Conservation (phyloP, 225 moss, liverwort and hornwort genomes). For the Pseudoscleropodium purum region DNA sequence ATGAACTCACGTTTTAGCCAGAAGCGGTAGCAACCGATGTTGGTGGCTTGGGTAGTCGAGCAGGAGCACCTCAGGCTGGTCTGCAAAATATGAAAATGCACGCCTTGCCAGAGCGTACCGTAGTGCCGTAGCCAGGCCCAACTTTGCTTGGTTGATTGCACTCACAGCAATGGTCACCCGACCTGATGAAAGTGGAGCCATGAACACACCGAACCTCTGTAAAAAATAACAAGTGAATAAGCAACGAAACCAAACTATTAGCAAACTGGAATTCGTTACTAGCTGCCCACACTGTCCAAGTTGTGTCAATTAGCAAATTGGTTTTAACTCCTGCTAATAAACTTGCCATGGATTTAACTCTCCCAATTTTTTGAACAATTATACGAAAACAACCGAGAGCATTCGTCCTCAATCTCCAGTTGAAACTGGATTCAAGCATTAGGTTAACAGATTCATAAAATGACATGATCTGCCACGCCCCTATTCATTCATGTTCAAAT, state of each 20-base stretch:
- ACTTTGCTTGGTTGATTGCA: conserved; percentile 65
- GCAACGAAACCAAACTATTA: not conserved
- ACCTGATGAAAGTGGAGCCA: conserved; percentile 86
- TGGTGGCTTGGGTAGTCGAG: conserved; percentile 94
- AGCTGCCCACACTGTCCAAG: not conserved
- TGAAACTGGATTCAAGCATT: not conserved
- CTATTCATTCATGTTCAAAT: not conserved
- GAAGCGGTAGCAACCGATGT: conserved; percentile 74
- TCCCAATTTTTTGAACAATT: not conserved
- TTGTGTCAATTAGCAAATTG: not conserved
- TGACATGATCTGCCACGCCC: conserved; percentile 15
- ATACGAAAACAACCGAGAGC: not conserved
- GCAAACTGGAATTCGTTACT: no score
- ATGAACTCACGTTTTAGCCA: conserved; percentile 70
- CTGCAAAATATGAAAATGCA: conserved; percentile 44
- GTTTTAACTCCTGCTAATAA: not conserved
- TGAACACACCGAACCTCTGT: conserved; percentile 81
- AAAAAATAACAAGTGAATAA: not conserved
- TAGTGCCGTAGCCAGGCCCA: conserved; percentile 71
- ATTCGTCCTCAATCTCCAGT: not conserved
- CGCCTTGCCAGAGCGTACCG: conserved; percentile 77
- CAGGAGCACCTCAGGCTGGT: conserved; percentile 68
- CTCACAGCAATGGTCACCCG: conserved; percentile 53
- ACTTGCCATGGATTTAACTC: not conserved
- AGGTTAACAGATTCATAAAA: not conserved